Evolutionary conservation across 192 early-diverging fungal species (phyloP).

Genomic region (Podochytrium sp.): DNA sequence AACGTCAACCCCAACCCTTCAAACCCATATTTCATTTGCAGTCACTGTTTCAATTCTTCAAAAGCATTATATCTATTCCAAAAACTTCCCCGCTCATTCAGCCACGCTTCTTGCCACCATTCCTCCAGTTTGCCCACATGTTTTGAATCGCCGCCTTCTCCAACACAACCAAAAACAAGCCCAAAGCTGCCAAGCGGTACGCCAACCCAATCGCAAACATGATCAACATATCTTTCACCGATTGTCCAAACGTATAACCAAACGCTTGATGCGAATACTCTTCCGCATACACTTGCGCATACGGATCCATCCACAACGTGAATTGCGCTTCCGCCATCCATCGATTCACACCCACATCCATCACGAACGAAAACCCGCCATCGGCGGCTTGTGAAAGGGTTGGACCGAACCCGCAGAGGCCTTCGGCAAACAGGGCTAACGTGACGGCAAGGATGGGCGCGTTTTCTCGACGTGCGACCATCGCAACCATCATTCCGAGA

Average conservation of each 20-base stretch:
- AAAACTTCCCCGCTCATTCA: too few relatives aligned
- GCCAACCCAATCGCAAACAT: constrained; percentile 39
- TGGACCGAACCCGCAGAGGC: constrained; percentile 52
- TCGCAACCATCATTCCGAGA: constrained; percentile 34
- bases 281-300: not conserved
- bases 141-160: not conserved
- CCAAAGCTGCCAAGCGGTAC: constrained; percentile 39
- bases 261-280: not conserved
- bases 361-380: constrained; percentile 27
- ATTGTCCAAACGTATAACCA: constrained; percentile 39
- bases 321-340: constrained; percentile 40
- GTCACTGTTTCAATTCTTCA: too few relatives aligned
- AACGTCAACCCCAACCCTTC: constrained; percentile 40
- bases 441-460: constrained; percentile 37
- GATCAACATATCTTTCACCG: constrained; percentile 32
- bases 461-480: constrained; percentile 42
- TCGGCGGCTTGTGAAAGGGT: constrained; percentile 29
- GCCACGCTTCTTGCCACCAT: too few relatives aligned
- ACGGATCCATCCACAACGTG: constrained; percentile 21
- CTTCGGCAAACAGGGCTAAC: constrained; percentile 33
- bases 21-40: constrained; percentile 41
- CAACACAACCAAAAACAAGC: constrained; percentile 32
- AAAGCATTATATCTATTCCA: too few relatives aligned
- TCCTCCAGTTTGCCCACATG: too few relatives aligned
- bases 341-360: constrained; percentile 36